Conservation (phyloP, 2,329 filamentous ascomycete genomes). For the Aspergillus sp. region DNA sequence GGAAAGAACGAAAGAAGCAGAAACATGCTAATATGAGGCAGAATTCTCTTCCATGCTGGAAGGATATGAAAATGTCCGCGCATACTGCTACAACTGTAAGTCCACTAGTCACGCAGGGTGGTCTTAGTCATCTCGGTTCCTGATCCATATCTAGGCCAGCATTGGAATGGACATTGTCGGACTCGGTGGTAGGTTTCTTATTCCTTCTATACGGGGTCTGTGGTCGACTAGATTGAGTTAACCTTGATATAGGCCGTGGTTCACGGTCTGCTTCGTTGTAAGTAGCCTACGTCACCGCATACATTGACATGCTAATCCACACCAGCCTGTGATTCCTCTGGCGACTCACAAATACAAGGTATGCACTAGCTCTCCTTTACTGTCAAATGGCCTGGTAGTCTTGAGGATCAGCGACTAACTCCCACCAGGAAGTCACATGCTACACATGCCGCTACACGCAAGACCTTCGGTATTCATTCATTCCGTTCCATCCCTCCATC, state of each 20-base stretch:
- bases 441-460: conserved; percentile 39
- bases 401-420: conserved; percentile 11
- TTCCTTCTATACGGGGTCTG: background rate
- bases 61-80: conserved; percentile 46
- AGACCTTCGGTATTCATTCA: conserved; percentile 32
- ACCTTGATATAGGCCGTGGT: conserved; percentile 37
- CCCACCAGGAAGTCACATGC: conserved; percentile 37
- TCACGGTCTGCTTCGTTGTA: conserved; percentile 47
- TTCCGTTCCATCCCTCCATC: background rate
- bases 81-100: conserved; percentile 48
- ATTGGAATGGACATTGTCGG: conserved; percentile 46
- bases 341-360: conserved; percentile 41
- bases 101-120: conserved; percentile 4
- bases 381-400: background rate
- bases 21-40: conserved; percentile 16
- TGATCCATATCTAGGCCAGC: conserved; percentile 29
- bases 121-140: background rate
- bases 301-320: background rate
- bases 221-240: background rate
- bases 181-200: conserved; percentile 39
- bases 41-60: conserved; percentile 45
- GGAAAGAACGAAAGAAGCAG: background rate
- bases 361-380: background rate
- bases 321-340: conserved; percentile 39
- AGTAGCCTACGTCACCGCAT: conserved; percentile 8